phyloP scores from a whole-genome alignment of 352 stramenopile genomes.

The Plasmopara muralis region DNA sequence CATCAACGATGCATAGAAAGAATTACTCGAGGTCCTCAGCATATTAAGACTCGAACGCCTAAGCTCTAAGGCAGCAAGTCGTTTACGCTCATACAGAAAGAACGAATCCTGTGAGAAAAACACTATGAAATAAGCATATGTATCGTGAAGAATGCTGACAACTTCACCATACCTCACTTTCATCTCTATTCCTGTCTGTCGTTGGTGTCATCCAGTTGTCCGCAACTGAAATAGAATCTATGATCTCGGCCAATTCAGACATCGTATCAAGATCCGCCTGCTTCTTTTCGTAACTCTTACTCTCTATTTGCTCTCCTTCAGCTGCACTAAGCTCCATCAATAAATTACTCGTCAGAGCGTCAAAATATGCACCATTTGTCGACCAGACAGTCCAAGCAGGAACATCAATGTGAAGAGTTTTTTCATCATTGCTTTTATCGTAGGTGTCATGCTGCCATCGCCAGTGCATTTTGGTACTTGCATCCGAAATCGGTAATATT shows the following conservation, averaged over 20 bases:
- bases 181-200: constrained; percentile 1
- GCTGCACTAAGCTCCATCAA: constrained; percentile 28
- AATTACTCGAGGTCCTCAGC: constrained; percentile 9
- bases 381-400: constrained; percentile 47
- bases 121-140: not conserved
- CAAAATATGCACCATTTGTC: constrained; percentile 34
- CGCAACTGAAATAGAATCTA: constrained; percentile 43
- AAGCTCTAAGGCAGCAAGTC: constrained; percentile 17
- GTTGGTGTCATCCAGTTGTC: constrained; percentile 32
- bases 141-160: not conserved
- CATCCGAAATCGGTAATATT: constrained; percentile 23
- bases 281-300: constrained; percentile 39
- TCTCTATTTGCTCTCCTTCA: constrained; percentile 16
- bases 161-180: constrained; percentile 21
- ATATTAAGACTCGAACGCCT: constrained; percentile 26
- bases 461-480: constrained; percentile 18
- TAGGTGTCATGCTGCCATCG: constrained; percentile 17
- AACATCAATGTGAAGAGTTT: constrained; percentile 12
- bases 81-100: constrained; percentile 23
- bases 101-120: constrained; percentile 19
- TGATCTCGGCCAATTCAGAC: constrained; percentile 34
- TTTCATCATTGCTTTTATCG: constrained; percentile 6
- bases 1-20: constrained; percentile 14
- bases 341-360: constrained; percentile 58
- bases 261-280: constrained; percentile 31